Evolutionary conservation across 2,329 filamentous ascomycete genomes (phyloP).

Genomic region (Didymella keratinophila): DNA sequence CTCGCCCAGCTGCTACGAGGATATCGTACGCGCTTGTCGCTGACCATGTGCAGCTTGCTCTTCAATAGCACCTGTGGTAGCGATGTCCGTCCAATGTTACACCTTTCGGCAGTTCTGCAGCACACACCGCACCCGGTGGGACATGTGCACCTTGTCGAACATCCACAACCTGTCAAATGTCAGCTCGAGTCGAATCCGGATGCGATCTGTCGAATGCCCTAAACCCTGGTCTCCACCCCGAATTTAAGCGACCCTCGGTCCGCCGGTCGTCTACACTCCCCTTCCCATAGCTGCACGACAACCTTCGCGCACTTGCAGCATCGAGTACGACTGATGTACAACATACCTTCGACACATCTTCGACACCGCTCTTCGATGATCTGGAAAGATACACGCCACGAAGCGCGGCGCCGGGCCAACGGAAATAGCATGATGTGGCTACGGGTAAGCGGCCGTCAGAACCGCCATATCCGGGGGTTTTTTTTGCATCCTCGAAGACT

Average conservation of each 20-base stretch:
- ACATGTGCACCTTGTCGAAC: background rate
- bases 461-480: background rate
- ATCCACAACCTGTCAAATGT: background rate
- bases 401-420: conserved; percentile 10
- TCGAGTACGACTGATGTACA: background rate
- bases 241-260: background rate
- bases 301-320: background rate
- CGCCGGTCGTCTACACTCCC: no score
- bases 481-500: background rate
- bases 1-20: no score
- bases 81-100: background rate
- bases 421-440: conserved; percentile 11
- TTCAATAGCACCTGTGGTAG: background rate
- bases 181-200: background rate
- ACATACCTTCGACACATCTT: background rate
- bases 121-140: background rate
- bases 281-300: background rate
- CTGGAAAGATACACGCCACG: background rate
- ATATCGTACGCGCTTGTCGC: background rate
- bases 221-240: background rate
- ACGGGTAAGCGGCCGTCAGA: conserved; percentile 5
- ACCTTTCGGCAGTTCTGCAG: background rate
- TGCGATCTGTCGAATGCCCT: background rate
- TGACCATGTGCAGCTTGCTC: background rate
- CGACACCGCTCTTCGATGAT: no score